Conservation (phyloP, 257 asterid genomes). For the Nicotiana knightiana region DNA sequence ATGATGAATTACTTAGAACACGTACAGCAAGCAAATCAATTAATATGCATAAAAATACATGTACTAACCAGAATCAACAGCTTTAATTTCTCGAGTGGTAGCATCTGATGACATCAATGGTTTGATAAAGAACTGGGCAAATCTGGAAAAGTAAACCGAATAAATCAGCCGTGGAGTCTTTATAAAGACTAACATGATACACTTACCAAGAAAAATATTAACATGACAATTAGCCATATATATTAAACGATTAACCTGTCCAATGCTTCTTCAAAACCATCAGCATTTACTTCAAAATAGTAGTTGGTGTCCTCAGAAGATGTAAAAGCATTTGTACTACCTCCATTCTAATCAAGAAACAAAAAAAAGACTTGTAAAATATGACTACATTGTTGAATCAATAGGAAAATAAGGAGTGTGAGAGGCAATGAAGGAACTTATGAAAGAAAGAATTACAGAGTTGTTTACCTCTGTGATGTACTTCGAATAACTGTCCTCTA, state of each 20-base stretch:
- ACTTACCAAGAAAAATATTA: neutral
- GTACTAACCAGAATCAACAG: conserved; percentile 89
- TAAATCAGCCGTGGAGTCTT: conserved; percentile 7
- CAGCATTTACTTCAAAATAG: conserved; percentile 83
- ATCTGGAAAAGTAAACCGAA: conserved; percentile 39
- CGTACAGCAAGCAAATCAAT: conserved; percentile 3
- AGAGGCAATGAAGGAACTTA: conserved; percentile 1
- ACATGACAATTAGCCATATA: neutral
- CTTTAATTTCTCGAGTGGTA: conserved; percentile 88
- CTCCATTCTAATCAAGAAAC: conserved; percentile 60
- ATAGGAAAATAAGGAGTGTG: neutral
- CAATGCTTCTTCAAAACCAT: conserved; percentile 83
- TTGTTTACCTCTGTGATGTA: conserved; percentile 70
- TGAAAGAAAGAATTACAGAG: neutral
- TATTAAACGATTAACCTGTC: conserved; percentile 55
- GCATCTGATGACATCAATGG: conserved; percentile 99
- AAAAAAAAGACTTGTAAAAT: neutral
- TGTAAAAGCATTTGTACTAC: conserved; percentile 96
- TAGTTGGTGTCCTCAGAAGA: conserved; percentile 80
- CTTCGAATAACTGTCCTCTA: conserved; percentile 91
- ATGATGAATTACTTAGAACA: conserved; percentile 19
- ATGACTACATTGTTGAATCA: neutral
- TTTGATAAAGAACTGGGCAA: conserved; percentile 86
- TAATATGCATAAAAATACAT: neutral
- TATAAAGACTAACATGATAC: neutral